Evolutionary conservation across 1,284 basidiomycete genomes (phyloP).

Genomic region (Tylopilus sp.): DNA sequence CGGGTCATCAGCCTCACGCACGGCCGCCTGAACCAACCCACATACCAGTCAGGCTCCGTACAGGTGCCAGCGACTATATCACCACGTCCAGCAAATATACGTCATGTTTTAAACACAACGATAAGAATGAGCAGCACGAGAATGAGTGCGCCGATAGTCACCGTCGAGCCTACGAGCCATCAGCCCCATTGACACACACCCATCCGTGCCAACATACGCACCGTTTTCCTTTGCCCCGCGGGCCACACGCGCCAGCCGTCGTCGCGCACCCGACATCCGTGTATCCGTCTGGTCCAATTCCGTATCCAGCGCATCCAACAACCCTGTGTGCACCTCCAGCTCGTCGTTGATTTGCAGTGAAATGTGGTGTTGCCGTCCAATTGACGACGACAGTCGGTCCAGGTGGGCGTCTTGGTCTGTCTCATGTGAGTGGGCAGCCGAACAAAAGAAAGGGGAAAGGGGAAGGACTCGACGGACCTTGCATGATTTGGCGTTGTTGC

Average conservation of each 20-base stretch:
- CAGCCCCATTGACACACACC: not conserved
- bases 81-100: too few relatives aligned
- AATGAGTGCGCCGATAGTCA: constrained; percentile 78
- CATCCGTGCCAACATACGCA: constrained; percentile 46
- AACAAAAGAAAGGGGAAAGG: too few relatives aligned
- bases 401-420: constrained; percentile 85
- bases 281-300: constrained; percentile 77
- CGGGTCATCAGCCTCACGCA: too few relatives aligned
- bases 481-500: constrained; percentile 79
- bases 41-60: too few relatives aligned
- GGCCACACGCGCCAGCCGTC: constrained; percentile 76
- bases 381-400: constrained; percentile 78
- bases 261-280: constrained; percentile 71
- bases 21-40: too few relatives aligned
- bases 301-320: constrained; percentile 80
- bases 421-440: constrained; percentile 1
- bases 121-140: constrained; percentile 81
- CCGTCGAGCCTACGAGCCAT: constrained; percentile 45
- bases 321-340: constrained; percentile 81
- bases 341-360: constrained; percentile 89
- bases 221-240: constrained; percentile 82
- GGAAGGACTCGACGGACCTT: constrained; percentile 59
- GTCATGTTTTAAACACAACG: constrained; percentile 85
- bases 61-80: too few relatives aligned
- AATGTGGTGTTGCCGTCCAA: constrained; percentile 80